Percentiles rank a stretch among this genome's conserved stretches.
Conservation (phyloP, 2,329 filamentous ascomycete genomes). For the Ilyonectria sp. region DNA sequence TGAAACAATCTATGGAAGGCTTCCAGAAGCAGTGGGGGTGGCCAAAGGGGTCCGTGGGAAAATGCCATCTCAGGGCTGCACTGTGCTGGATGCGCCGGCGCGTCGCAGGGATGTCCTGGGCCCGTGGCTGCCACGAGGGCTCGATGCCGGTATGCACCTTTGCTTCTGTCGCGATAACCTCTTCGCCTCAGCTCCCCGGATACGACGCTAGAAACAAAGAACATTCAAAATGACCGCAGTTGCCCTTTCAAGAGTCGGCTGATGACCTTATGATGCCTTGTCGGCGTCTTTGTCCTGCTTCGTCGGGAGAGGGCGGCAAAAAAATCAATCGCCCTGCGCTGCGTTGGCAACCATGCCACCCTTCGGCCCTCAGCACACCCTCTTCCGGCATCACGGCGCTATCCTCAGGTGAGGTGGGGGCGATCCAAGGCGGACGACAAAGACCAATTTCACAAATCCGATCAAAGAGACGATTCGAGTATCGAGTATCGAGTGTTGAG, state of each 20-base stretch:
- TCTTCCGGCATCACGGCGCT: constrained; percentile 36
- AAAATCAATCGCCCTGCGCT: constrained; percentile 13
- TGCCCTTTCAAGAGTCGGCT: constrained; percentile 5
- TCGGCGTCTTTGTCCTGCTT: constrained; percentile 22
- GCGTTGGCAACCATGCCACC: constrained; percentile 32
- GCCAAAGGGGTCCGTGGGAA: constrained; percentile 5
- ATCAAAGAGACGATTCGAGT: constrained; percentile 25
- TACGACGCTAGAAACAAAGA: constrained; percentile 36
- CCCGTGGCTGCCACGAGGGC: constrained; percentile 48
- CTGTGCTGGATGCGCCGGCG: constrained; percentile 29
- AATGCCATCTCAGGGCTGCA: constrained; percentile 39
- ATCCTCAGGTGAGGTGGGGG: constrained; percentile 44
- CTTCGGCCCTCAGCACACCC: constrained; percentile 27
- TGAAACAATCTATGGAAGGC: constrained; percentile 48
- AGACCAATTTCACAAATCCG: constrained; percentile 39
- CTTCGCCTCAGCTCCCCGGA: constrained; percentile 35
- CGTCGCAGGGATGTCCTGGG: constrained; percentile 45
- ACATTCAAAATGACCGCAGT: constrained; percentile 14
- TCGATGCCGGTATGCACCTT: constrained; percentile 39
- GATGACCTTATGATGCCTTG: constrained; percentile 10
- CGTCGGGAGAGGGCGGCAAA: constrained; percentile 22
- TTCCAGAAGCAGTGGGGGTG: constrained; percentile 49
- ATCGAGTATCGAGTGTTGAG: constrained; percentile 7
- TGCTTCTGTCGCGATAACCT: constrained; percentile 46
- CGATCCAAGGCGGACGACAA: constrained; percentile 29